Base-by-base conservation (phyloP, 2,329 filamentous ascomycete genomes). In the Fusarium albidum region DNA sequence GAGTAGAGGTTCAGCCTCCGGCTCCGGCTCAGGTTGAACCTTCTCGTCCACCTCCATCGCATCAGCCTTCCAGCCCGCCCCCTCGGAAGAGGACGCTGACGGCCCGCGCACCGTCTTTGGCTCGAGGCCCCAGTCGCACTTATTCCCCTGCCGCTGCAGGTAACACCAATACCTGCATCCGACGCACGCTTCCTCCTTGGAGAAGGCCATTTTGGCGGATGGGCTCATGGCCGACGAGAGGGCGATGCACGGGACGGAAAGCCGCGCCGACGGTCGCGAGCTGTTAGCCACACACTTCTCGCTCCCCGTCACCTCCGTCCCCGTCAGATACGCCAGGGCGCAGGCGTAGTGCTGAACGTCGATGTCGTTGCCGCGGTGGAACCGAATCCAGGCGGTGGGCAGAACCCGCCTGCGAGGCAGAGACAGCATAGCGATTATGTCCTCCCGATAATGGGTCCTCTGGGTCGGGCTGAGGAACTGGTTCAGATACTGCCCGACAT, bases 311-410 rank as follows among this genome's bases (percentile, higher is more conserved):
- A 72, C 53, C 21, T 57, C 66, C 1, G 54, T 61, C 1, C 73
- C 73, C 0, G 67, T 66, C 1, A 75, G 37, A 39, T 69, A 75
- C 6, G 71, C 71, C 5, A 74, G 26, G 4, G 67, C 68, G 38
- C 62, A 67, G 13, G 70, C 63, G 43, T 71, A 74, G 14, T 64
- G 53, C 1, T 34, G 46, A 0, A 48, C 5, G 7, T 66, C 63
- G 4, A 75, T 27, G 1, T 52, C 49, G 5, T 43, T 50, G 1
- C 50, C 49, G 1, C 34, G 11, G 33, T 74, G 69, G 10, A 32
- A 39, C 0, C 52, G 18, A 8, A 69, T 59, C 69, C 71, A 75
- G 0, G 21, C 4, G 0, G 38, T 11, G 0, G 73, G 69, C 2
- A 75, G 55, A 0, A 55, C 11, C 2, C 72, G 68, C 17, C 46